Evolutionary conservation across 2,329 filamentous ascomycete genomes (phyloP).

Genomic region (Lecanoromycetidae sp.): DNA sequence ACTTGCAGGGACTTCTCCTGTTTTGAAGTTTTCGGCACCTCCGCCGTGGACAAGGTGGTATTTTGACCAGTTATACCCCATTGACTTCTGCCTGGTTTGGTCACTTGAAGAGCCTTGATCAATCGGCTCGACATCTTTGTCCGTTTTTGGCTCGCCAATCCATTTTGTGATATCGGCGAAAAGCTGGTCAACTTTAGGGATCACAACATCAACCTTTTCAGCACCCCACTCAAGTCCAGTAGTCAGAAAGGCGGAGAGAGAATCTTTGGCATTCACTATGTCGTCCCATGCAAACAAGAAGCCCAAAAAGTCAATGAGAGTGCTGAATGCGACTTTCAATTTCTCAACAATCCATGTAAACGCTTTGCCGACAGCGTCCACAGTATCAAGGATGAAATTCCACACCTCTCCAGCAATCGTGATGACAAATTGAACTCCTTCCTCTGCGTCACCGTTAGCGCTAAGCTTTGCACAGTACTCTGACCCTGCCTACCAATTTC

Average conservation of each 20-base stretch:
- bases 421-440: neutral
- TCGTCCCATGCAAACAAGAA: neutral
- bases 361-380: neutral
- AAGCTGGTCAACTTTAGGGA: neutral
- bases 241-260: neutral
- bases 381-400: neutral
- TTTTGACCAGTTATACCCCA: neutral
- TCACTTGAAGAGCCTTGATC: neutral
- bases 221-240: neutral
- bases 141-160: neutral
- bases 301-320: neutral
- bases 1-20: neutral
- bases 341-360: neutral
- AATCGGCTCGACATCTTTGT: no score
- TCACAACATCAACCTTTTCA: neutral
- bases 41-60: no score
- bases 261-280: neutral
- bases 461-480: no score
- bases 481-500: no score
- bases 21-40: neutral
- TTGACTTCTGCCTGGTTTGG: neutral
- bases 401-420: neutral
- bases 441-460: no score
- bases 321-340: neutral
- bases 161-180: neutral